phyloP scores from a whole-genome alignment of 805 yeast species.

The Suhomyces faveliae region DNA sequence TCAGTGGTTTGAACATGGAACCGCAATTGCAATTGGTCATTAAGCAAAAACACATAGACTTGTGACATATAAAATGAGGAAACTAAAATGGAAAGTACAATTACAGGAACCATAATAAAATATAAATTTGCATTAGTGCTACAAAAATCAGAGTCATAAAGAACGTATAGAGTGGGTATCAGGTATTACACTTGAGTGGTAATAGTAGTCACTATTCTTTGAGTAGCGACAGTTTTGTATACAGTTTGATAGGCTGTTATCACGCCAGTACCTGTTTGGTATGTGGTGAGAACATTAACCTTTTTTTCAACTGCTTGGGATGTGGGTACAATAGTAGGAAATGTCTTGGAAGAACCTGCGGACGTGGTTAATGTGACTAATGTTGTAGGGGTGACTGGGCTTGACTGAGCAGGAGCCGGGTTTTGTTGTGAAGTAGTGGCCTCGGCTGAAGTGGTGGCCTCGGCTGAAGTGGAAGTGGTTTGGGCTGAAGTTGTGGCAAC shows the following conservation, averaged over 20 bases:
- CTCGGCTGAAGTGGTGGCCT: conserved; percentile 6
- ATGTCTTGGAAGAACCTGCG: conserved; percentile 2
- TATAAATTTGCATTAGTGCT: background rate
- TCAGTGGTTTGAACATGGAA: conserved; percentile 32
- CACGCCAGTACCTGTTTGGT: background rate
- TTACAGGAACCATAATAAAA: too few relatives aligned
- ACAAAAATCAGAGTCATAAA: background rate
- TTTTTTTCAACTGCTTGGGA: background rate
- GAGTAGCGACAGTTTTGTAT: conserved; percentile 7
- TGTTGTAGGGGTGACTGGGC: background rate
- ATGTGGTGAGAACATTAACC: background rate
- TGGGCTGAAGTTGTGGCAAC: conserved; percentile 4
- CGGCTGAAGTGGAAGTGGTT: background rate
- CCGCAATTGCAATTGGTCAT: conserved; percentile 16
- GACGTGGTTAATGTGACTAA: conserved; percentile 1
- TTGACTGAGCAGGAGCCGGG: background rate
- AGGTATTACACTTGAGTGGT: background rate
- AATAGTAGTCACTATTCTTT: conserved; percentile 4
- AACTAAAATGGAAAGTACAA: background rate
- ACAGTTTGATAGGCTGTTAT: conserved; percentile 6
- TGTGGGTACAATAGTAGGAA: background rate
- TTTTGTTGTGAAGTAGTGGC: conserved; percentile 2
- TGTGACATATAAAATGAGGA: background rate
- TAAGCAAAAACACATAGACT: background rate
- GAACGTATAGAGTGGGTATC: background rate